Percentiles rank a stretch among this genome's conserved stretches.
phyloP scores from a whole-genome alignment of 306 rosid genomes.

The Ormosia semicastrata region DNA sequence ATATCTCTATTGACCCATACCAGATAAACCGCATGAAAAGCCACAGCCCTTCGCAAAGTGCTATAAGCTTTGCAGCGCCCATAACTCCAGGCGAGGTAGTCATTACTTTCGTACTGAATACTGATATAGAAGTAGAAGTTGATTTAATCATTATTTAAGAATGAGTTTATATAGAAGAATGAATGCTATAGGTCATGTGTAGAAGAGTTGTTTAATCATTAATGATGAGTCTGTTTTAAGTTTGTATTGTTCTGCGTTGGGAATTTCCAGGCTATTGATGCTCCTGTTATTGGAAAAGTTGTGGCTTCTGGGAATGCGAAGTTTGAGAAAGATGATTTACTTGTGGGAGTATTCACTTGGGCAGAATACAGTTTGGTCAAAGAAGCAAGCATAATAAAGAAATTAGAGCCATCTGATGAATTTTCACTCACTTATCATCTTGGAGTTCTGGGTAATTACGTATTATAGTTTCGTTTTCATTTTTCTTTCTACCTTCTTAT shows the following conservation, averaged over 20 bases:
- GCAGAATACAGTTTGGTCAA: slow-evolving; percentile 62
- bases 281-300: slow-evolving; percentile 53
- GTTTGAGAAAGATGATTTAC: slow-evolving; percentile 67
- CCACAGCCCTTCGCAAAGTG: slow-evolving; percentile 40
- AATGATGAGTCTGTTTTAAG: neutral
- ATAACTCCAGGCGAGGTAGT: slow-evolving; percentile 51
- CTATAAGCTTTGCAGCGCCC: slow-evolving; percentile 30
- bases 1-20: slow-evolving; percentile 65
- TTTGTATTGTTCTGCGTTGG: neutral
- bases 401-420: slow-evolving; percentile 56
- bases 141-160: neutral
- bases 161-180: neutral
- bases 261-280: slow-evolving; percentile 49
- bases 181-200: neutral
- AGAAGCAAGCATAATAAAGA: slow-evolving; percentile 46
- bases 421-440: slow-evolving; percentile 62
- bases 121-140: neutral
- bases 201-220: neutral
- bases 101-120: neutral
- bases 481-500: neutral
- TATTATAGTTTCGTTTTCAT: neutral
- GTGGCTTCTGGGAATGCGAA: slow-evolving; percentile 56
- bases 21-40: slow-evolving; percentile 65
- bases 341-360: slow-evolving; percentile 65
- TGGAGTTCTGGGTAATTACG: slow-evolving; percentile 54